phyloP scores from a whole-genome alignment of 1,284 basidiomycete species.

The Trichosporon coremiiforme region DNA sequence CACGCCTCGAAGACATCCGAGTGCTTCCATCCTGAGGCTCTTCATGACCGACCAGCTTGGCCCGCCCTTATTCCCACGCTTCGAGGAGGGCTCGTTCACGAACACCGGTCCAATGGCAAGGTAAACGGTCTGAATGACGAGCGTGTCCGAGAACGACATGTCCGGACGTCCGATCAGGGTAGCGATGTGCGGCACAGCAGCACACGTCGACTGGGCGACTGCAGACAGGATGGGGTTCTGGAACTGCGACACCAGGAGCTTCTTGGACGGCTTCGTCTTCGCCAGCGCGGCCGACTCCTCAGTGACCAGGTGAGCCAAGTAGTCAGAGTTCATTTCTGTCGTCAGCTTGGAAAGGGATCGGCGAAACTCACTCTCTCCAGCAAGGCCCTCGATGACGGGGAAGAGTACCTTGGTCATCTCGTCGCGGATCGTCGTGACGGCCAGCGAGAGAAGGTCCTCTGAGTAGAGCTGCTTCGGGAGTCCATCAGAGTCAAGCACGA shows the following conservation, averaged over 20 bases:
- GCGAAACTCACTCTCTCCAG: conserved; percentile 54
- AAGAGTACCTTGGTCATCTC: conserved; percentile 78
- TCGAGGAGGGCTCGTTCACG: conserved; percentile 64
- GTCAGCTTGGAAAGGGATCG: neutral
- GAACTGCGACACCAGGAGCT: conserved; percentile 40
- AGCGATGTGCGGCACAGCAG: conserved; percentile 51
- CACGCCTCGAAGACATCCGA: conserved; percentile 79
- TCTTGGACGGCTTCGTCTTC: conserved; percentile 29
- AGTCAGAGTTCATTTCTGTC: conserved; percentile 56
- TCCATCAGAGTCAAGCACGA: conserved; percentile 72
- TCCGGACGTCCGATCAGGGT: conserved; percentile 58
- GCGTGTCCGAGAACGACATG: conserved; percentile 75
- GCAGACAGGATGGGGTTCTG: conserved; percentile 61
- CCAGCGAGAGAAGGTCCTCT: conserved; percentile 82
- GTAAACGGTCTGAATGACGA: conserved; percentile 88
- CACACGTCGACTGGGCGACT: conserved; percentile 68
- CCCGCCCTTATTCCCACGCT: conserved; percentile 61
- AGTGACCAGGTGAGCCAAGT: conserved; percentile 64
- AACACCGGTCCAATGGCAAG: conserved; percentile 92
- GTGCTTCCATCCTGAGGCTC: conserved; percentile 74
- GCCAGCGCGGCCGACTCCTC: conserved; percentile 54
- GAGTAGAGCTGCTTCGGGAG: conserved; percentile 88
- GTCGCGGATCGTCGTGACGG: conserved; percentile 74
- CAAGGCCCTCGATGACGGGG: conserved; percentile 76
- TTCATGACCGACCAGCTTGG: conserved; percentile 63